phyloP scores from a whole-genome alignment of 352 stramenopile genomes.

The Pythium periplocum region DNA sequence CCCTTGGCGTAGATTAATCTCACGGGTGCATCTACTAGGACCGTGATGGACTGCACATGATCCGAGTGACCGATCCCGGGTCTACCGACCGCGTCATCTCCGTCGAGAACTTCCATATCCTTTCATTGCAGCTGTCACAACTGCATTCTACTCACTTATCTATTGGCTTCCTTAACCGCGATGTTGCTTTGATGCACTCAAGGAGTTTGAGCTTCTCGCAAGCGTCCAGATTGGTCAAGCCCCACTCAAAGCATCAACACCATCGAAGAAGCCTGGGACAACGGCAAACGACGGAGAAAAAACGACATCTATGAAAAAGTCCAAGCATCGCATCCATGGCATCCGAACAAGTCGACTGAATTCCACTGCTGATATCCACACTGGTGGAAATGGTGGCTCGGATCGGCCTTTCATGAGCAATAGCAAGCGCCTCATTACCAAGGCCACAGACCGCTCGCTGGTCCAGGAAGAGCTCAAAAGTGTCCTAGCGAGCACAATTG shows the following conservation, averaged over 20 bases:
- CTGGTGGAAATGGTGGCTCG: background rate
- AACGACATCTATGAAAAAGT: background rate
- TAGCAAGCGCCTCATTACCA: slow-evolving; percentile 21
- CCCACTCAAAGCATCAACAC: background rate
- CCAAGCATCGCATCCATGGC: slow-evolving; percentile 18
- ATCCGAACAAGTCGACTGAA: slow-evolving; percentile 18
- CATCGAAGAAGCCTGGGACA: background rate
- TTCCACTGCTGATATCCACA: background rate
- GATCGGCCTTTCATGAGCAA: background rate
- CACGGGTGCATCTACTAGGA: slow-evolving; percentile 22
- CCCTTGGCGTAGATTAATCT: no score
- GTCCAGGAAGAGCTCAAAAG: slow-evolving; percentile 70
- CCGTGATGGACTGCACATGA: slow-evolving; percentile 63
- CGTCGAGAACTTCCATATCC: slow-evolving; percentile 78
- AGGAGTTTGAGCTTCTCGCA: slow-evolving; percentile 67
- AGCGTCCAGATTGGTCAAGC: slow-evolving; percentile 54
- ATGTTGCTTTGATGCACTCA: slow-evolving; percentile 29
- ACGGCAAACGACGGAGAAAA: no score
- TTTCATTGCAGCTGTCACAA: background rate
- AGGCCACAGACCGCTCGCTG: slow-evolving; percentile 39
- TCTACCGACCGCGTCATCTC: slow-evolving; percentile 45
- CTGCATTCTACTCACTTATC: background rate
- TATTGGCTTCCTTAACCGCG: slow-evolving; percentile 34
- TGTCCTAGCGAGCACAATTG: slow-evolving; percentile 57
- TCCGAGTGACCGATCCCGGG: slow-evolving; percentile 40